Conservation (phyloP, 441 rosid species). For the Eruca vesicaria region DNA sequence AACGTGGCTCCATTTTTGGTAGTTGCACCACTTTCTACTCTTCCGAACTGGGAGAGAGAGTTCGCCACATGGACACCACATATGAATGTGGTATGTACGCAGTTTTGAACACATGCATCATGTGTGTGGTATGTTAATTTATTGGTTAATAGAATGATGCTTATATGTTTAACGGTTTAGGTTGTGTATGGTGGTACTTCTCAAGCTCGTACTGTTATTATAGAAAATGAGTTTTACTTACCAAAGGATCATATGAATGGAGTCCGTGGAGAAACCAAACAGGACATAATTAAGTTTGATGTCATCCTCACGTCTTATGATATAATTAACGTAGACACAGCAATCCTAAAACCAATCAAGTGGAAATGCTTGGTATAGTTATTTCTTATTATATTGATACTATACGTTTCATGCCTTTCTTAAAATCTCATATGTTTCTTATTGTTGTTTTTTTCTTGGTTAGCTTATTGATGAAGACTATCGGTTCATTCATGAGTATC, state of each 20-base stretch:
- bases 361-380: slow-evolving; percentile 87
- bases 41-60: slow-evolving; percentile 90
- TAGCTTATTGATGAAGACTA: background rate
- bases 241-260: slow-evolving; percentile 46
- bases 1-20: slow-evolving; percentile 65
- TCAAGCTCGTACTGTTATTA: slow-evolving; percentile 74
- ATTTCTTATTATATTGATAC: slow-evolving; percentile 1
- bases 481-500: background rate
- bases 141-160: background rate
- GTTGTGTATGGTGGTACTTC: slow-evolving; percentile 83
- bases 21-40: slow-evolving; percentile 90
- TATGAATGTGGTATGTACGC: slow-evolving; percentile 82
- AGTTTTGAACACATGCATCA: background rate
- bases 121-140: background rate
- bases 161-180: slow-evolving; percentile 35
- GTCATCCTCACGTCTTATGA: slow-evolving; percentile 97
- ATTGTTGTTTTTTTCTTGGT: slow-evolving; percentile 3
- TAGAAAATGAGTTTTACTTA: slow-evolving; percentile 81
- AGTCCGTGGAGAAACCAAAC: slow-evolving; percentile 57
- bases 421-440: slow-evolving; percentile 22
- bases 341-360: slow-evolving; percentile 64
- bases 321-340: slow-evolving; percentile 72
- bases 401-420: slow-evolving; percentile 9
- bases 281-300: slow-evolving; percentile 80
- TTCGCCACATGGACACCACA: slow-evolving; percentile 96